Evolutionary conservation across 2,329 filamentous ascomycete species (phyloP).

Genomic region (Epichloe elymi): DNA sequence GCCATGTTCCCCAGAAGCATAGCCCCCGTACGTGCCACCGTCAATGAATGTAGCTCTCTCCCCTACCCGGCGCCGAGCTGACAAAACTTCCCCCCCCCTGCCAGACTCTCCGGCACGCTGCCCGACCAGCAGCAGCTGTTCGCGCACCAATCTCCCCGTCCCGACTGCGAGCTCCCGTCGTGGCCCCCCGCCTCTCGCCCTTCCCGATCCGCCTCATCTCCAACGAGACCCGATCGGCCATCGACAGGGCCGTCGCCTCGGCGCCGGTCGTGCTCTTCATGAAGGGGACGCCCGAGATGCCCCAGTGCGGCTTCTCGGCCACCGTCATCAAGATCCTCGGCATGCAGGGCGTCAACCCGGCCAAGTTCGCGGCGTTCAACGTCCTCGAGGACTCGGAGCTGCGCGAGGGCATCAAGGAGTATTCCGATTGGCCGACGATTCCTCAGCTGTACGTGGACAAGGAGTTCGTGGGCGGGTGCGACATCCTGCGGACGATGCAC

Average conservation of each 20-base stretch:
- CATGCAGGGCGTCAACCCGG: constrained; percentile 85
- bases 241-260: constrained; percentile 77
- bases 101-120: constrained; percentile 26
- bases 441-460: constrained; percentile 91
- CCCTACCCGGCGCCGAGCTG: neutral
- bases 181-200: constrained; percentile 8
- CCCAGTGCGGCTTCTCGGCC: constrained; percentile 92
- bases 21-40: constrained; percentile 10
- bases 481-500: constrained; percentile 95
- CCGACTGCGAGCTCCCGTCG: constrained; percentile 12
- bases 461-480: constrained; percentile 95
- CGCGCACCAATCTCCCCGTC: constrained; percentile 3
- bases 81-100: neutral
- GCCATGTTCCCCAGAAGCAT: constrained; percentile 15
- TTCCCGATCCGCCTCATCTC: constrained; percentile 59
- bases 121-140: constrained; percentile 12
- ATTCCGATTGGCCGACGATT: constrained; percentile 98
- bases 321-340: constrained; percentile 91
- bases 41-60: too few relatives aligned
- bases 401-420: constrained; percentile 91
- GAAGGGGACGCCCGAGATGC: constrained; percentile 95
- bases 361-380: constrained; percentile 97
- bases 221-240: constrained; percentile 64
- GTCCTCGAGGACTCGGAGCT: constrained; percentile 86
- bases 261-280: constrained; percentile 96